Evolutionary conservation across 1,284 basidiomycete species (phyloP), one percentile per base, ranked within the genome.

Genomic region (Naganishia sp.): DNA sequence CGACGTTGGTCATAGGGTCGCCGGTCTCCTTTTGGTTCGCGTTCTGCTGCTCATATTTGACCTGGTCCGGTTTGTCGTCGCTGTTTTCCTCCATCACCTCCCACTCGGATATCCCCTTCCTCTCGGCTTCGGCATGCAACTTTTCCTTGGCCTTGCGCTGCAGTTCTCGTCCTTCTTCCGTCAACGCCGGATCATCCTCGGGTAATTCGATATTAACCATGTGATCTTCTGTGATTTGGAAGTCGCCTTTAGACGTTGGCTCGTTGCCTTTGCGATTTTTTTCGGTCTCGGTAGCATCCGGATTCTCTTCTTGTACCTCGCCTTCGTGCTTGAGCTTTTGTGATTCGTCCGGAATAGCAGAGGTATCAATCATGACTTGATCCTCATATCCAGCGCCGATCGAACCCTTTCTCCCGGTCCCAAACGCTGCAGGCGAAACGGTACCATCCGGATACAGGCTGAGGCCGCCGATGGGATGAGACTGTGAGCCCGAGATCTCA

Each of bases 1-100:
- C 36, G 43, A 61, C 42, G 33, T 48, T 52, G 7, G 36, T 39
- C 13, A 39, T 6, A 4, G 36, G 36, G 21, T 61, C 48, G 6
- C 59, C 59, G n/a, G 48, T 61, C 59, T 61, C 59, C 48, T 61
- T 52, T 52, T 43, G 39, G 28, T 61, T 61, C 11, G 59, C 59
- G 25, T 13, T 6, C 36, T 1, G 39, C 21, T 61, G 59, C 48
- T 50, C 59, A 9, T 15, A 36, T 36, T 52, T 61, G 11, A 61
- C 59, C 9, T 43, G 33, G 6, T 61, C 48, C 39, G 59, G 48
- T 21, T 39, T 33, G 23, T 61, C 36, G 18, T 61, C 45, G 28
- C 46, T 39, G 3, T 61, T 39, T 3, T 61, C 48, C 39, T 61
- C 39, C 59, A 61, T 25, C 13, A 61, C 59, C 25, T 61, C 48